Percentiles rank a stretch among this genome's conserved stretches.
These are phyloP conservation scores for Ophioceras dolichostomum DNA, from an alignment of 2,329 filamentous ascomycete species.

Conservation along the genomic window DNA sequence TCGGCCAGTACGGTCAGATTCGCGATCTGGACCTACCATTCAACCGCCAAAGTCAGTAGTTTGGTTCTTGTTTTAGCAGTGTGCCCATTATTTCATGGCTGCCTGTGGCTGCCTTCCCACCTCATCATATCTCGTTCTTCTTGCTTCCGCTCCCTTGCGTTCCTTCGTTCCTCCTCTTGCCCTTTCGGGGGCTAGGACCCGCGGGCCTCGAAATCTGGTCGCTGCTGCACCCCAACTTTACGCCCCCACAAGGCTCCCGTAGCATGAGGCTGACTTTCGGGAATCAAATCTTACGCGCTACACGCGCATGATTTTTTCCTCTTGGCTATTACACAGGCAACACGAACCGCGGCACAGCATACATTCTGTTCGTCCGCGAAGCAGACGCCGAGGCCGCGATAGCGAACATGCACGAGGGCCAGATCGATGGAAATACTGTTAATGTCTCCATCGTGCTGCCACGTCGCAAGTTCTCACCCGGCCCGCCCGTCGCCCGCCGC, in stretches of 20 bases:
- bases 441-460: constrained; percentile 84
- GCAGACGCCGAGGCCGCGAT: constrained; percentile 79
- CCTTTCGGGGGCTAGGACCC: not conserved
- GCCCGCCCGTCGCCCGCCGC: constrained; percentile 59
- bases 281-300: not conserved
- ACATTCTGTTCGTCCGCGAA: constrained; percentile 71
- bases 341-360: constrained; percentile 86
- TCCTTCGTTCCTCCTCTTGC: not conserved
- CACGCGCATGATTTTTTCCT: constrained; percentile 3
- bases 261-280: not conserved
- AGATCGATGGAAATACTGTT: constrained; percentile 71
- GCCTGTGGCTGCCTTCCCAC: no score
- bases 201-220: not conserved
- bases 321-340: constrained; percentile 27
- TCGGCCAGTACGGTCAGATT: constrained; percentile 76
- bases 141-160: not conserved
- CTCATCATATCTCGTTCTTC: constrained; percentile 3
- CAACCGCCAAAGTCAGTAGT: constrained; percentile 63
- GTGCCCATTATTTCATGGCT: no score
- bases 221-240: no score
- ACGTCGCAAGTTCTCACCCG: constrained; percentile 67
- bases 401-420: constrained; percentile 95
- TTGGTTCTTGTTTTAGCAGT: constrained; percentile 2
- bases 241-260: no score
- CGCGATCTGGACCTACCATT: constrained; percentile 81